phyloP scores from a whole-genome alignment of 2,329 filamentous ascomycete genomes.

The Epichloe typhina region DNA sequence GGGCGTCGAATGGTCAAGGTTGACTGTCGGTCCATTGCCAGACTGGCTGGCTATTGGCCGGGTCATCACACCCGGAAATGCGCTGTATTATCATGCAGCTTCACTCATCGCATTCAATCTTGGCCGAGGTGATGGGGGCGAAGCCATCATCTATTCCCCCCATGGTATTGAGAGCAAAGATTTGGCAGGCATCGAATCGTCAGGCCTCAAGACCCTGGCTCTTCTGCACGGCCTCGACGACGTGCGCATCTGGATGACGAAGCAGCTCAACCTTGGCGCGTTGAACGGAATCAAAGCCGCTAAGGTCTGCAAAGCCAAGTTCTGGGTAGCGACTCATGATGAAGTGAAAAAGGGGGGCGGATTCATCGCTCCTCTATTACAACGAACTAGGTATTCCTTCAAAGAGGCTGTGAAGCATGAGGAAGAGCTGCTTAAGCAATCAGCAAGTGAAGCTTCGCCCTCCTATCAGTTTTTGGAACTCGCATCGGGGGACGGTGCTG shows the following conservation, averaged over 20 bases:
- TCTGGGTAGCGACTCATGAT: slow-evolving; percentile 55
- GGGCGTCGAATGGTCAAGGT: slow-evolving; percentile 8
- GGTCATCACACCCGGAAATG: slow-evolving; percentile 38
- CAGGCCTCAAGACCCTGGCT: slow-evolving; percentile 37
- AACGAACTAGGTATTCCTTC: slow-evolving; percentile 28
- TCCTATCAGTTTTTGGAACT: slow-evolving; percentile 37
- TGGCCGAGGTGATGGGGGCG: slow-evolving; percentile 16
- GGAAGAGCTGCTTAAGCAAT: slow-evolving; percentile 11
- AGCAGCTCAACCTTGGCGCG: slow-evolving; percentile 51
- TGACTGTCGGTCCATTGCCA: slow-evolving; percentile 28
- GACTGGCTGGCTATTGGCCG: slow-evolving; percentile 48
- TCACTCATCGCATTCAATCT: slow-evolving; percentile 41
- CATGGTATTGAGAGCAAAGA: slow-evolving; percentile 42
- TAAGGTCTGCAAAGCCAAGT: slow-evolving; percentile 36
- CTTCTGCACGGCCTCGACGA: slow-evolving; percentile 53
- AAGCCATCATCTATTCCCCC: slow-evolving; percentile 48
- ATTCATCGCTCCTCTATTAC: slow-evolving; percentile 38
- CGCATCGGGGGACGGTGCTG: slow-evolving; percentile 40
- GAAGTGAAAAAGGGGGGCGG: slow-evolving; percentile 48
- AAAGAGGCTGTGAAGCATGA: slow-evolving; percentile 28
- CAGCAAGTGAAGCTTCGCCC: slow-evolving; percentile 16
- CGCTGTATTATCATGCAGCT: slow-evolving; percentile 49
- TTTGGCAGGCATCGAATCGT: slow-evolving; percentile 26
- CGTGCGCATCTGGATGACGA: slow-evolving; percentile 32
- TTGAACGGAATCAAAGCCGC: slow-evolving; percentile 47